Base-by-base conservation (phyloP, 768 basidiomycete genomes). In the Amanita pseudoporphyria region DNA sequence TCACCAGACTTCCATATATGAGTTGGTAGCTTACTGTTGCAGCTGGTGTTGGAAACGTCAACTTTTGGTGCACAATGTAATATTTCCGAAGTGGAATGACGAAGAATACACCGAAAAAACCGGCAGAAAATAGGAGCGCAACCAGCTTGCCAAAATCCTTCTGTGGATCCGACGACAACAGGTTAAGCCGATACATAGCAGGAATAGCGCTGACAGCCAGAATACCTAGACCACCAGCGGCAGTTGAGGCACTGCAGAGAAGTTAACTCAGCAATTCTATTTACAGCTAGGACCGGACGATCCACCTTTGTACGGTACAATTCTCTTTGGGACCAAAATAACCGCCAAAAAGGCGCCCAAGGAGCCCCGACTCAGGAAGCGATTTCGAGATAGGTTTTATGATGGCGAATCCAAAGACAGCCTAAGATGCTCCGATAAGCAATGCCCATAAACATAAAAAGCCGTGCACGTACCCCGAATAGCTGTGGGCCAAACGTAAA, bases 41-140 rank as follows among this genome's bases (percentile, higher is more conserved):
- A 51, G 82, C 76, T 24, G 77, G 78, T 1, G 80, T 80, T 1
- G 79, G 80, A 67, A 82, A 82, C 12, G 76, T 76, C 13, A 81
- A 62, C 60, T 79, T 80, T 60, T 79, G 77, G 56, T 76, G 71
- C 45, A 82, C 65, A 54, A 83, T 79, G 63, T 77, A 82, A 61
- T 78, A 78, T 54, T 73, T 75, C 48, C 78, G 72, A 31, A 81
- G 64, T 1, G 81, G 80, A 49, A 82, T 77, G 49, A 78, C 78
- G 68, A 84, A 84, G 62, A 82, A 79, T 7, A 81, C 72, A 40
- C 78, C 79, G 53, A 78, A 81, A 67, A 81, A 78, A 35, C 73
- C 74, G 42, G 74, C 70, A 53, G 71, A 73, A 10, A 71, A 61
- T 6, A 76, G 76, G 35, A 82, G 67, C 1, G 77, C 73, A 53